phyloP scores from a whole-genome alignment of 371 early-diverging fungal genomes.

The Umbelopsis sp. region DNA sequence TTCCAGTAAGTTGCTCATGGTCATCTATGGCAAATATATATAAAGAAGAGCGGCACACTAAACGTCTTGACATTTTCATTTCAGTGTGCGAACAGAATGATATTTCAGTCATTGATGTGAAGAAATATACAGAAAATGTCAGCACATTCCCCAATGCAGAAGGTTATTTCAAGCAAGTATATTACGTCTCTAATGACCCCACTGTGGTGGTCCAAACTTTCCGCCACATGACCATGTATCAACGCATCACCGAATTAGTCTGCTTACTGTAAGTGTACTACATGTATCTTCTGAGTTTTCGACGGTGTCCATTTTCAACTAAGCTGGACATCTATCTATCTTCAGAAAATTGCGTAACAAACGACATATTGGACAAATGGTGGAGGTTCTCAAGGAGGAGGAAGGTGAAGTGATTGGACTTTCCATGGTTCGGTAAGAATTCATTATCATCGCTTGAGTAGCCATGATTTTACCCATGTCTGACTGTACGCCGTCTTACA shows the following conservation, averaged over 20 bases:
- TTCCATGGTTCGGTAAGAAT: constrained; percentile 45
- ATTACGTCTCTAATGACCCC: constrained; percentile 32
- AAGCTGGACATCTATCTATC: background rate
- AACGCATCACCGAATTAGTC: constrained; percentile 47
- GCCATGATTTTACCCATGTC: background rate
- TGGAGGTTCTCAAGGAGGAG: constrained; percentile 42
- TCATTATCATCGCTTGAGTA: background rate
- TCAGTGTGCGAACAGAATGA: constrained; percentile 38
- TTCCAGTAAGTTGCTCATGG: constrained; percentile 27
- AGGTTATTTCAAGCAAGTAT: constrained; percentile 52
- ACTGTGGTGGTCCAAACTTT: constrained; percentile 49
- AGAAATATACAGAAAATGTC: constrained; percentile 34
- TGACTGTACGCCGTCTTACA: background rate
- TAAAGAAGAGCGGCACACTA: too few relatives aligned
- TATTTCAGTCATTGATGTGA: constrained; percentile 33
- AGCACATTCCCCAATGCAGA: constrained; percentile 42
- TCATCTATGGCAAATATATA: too few relatives aligned
- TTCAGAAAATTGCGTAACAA: constrained; percentile 28
- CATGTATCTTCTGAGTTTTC: background rate
- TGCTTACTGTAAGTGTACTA: constrained; percentile 31
- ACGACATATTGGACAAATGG: constrained; percentile 45
- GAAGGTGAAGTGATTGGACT: constrained; percentile 52
- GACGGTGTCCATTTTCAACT: background rate
- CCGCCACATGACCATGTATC: constrained; percentile 46
- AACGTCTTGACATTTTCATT: background rate